phyloP scores from a whole-genome alignment of 768 basidiomycete genomes.

The Kwoniella shandongensis region DNA sequence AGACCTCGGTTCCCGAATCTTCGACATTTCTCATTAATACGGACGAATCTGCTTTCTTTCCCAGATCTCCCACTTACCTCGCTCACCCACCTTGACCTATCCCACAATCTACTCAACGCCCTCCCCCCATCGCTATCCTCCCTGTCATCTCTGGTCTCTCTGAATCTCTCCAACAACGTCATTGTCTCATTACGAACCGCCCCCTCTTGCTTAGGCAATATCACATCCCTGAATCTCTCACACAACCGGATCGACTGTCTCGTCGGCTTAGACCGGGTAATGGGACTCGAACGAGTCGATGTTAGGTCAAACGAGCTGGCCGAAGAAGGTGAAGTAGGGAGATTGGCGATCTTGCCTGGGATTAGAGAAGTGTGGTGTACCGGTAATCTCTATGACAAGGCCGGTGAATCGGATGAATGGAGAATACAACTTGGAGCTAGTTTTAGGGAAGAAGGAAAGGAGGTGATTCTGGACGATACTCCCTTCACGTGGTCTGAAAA shows the following conservation, averaged over 20 bases:
- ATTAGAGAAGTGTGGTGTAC: constrained; percentile 73
- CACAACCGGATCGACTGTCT: constrained; percentile 90
- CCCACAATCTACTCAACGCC: constrained; percentile 84
- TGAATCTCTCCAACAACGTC: constrained; percentile 96
- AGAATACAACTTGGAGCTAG: constrained; percentile 75
- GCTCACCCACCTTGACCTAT: constrained; percentile 80
- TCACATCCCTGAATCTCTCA: constrained; percentile 75
- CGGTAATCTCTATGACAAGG: constrained; percentile 74
- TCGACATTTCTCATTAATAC: constrained; percentile 40
- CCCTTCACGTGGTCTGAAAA: constrained; percentile 46
- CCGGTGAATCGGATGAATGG: constrained; percentile 63
- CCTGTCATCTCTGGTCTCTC: constrained; percentile 77
- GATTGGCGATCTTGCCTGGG: constrained; percentile 75
- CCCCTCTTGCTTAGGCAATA: constrained; percentile 73
- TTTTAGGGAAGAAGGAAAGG: constrained; percentile 78
- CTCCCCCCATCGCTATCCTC: constrained; percentile 73
- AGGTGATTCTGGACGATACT: constrained; percentile 70
- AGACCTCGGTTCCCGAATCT: constrained; percentile 33
- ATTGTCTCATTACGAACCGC: constrained; percentile 94
- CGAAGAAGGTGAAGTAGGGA: constrained; percentile 79
- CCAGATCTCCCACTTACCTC: constrained; percentile 44
- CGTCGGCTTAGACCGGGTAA: constrained; percentile 87
- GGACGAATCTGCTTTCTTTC: constrained; percentile 36
- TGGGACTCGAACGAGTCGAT: constrained; percentile 80
- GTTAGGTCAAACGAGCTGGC: constrained; percentile 74